Evolutionary conservation across 306 rosid genomes (phyloP).

Genomic region (Quercus parvula): DNA sequence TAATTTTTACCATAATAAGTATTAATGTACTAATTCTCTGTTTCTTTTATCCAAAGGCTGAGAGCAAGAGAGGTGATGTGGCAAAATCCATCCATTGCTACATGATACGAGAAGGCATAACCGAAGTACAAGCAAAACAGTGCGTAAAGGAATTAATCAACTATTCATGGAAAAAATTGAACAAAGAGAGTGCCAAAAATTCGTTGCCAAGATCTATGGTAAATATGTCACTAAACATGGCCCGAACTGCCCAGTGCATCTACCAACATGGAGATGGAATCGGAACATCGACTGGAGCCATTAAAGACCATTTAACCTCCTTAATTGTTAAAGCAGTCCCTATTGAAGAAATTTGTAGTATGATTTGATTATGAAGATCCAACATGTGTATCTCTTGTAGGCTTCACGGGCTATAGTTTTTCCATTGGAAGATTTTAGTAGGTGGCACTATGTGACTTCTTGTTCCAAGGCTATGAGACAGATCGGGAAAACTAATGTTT

Average conservation of each 20-base stretch:
- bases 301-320: slow-evolving; percentile 14
- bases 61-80: slow-evolving; percentile 35
- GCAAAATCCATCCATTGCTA: slow-evolving; percentile 24
- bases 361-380: too few relatives aligned
- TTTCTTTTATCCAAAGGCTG: slow-evolving; percentile 6
- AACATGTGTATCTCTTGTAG: too few relatives aligned
- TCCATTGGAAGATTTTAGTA: too few relatives aligned
- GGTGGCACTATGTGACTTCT: too few relatives aligned
- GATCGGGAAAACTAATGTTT: too few relatives aligned
- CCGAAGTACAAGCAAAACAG: slow-evolving; percentile 18
- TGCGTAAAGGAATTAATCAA: slow-evolving; percentile 1
- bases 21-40: too few relatives aligned
- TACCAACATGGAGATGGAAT: slow-evolving; percentile 32
- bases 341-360: background rate
- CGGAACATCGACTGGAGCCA: slow-evolving; percentile 18
- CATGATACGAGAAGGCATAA: slow-evolving; percentile 18
- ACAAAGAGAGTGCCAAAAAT: background rate
- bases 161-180: slow-evolving; percentile 25
- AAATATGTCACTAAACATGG: too few relatives aligned
- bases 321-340: slow-evolving; percentile 24
- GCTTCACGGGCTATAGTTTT: too few relatives aligned
- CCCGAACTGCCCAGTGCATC: background rate
- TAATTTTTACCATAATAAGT: too few relatives aligned
- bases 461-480: too few relatives aligned
- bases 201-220: too few relatives aligned